Evolutionary conservation across 1,284 basidiomycete species (phyloP), one percentile per base, ranked within the genome.

Genomic region (Ceratobasidium sp.): DNA sequence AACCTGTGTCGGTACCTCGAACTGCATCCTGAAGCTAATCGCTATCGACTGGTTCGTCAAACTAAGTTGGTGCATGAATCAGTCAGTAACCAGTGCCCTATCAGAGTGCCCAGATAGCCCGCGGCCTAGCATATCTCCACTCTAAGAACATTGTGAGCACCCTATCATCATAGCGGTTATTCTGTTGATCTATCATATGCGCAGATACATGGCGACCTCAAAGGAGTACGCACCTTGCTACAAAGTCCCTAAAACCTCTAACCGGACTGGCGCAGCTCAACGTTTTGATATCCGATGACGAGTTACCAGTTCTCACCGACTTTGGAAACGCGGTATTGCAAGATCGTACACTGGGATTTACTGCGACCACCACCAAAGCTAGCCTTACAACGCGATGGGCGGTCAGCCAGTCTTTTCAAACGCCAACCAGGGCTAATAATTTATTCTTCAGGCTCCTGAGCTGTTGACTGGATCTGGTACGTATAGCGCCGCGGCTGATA

Each of bases 161-260:
- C 15, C 59, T 29, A 14, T 15, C n/a, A 3, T 9, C 1, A 5
- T 41, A n/a, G 7, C 6, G 33, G 17, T 31, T n/a, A n/a, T n/a
- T 17, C 2, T 2, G 7, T 62, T 15, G 44, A 36, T n/a, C n/a
- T n/a, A 15, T 7, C 22, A n/a, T 36, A 2, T n/a, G 17, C n/a
- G n/a, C 24, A 62, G 59, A 19, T 62, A 17, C 59, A 62, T 44
- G 29, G 59, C 29, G 59, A 62, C 17, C 59, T 62, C 31, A 62
- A 62, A 41, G 59, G 59, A 24, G 59, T 62, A 41, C 22, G 31
- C 44, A 41, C 29, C n/a, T n/a, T n/a, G 22, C 6, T 22, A 62
- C 44, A 3, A 19, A 15, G 2, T n/a, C n/a, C 27, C 6, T 53
- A 19, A 17, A 53, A 53, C 7, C 27, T 31, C 4, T 36, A 19